Evolutionary conservation across 768 basidiomycete species (phyloP).

Genomic region (Russula sp.): DNA sequence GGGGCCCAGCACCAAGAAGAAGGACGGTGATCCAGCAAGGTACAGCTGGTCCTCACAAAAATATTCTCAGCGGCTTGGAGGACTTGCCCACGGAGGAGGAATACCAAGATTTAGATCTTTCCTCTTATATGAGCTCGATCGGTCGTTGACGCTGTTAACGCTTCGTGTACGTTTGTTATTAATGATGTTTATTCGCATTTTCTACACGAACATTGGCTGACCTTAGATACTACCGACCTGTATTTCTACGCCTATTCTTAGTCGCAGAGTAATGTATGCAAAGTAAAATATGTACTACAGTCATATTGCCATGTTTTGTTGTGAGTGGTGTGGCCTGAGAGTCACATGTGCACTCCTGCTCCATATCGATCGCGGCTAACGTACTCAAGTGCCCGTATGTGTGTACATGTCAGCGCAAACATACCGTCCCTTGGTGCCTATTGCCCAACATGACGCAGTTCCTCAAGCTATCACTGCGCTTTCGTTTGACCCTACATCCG

Average conservation of each 20-base stretch:
- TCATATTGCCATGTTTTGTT: too few species aligned
- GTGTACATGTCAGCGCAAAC: conserved; percentile 27
- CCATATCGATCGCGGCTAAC: not conserved
- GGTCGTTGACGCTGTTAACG: conserved; percentile 46
- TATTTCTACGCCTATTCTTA: conserved; percentile 29
- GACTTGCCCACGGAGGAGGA: conserved; percentile 92
- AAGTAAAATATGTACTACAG: conserved; percentile 20
- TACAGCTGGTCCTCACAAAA: conserved; percentile 71
- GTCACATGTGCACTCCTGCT: conserved; percentile 10
- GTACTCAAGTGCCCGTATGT: not conserved
- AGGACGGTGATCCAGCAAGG: conserved; percentile 45
- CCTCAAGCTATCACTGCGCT: conserved; percentile 65
- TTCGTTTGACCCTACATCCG: conserved; percentile 87
- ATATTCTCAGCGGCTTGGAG: conserved; percentile 83
- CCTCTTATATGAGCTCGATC: conserved; percentile 85
- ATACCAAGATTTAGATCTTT: conserved; percentile 82
- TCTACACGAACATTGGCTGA: conserved; percentile 20
- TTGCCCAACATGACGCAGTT: conserved; percentile 31
- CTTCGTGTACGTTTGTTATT: conserved; percentile 32
- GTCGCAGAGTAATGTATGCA: conserved; percentile 27
- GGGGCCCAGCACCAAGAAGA: conserved; percentile 55
- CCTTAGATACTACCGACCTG: conserved; percentile 24
- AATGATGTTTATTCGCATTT: conserved; percentile 30
- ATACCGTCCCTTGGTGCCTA: conserved; percentile 32
- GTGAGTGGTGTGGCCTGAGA: not conserved